These are phyloP conservation scores for Xylaria sp. DNA, from an alignment of 2,329 filamentous ascomycete genomes.

Conservation along the genomic window DNA sequence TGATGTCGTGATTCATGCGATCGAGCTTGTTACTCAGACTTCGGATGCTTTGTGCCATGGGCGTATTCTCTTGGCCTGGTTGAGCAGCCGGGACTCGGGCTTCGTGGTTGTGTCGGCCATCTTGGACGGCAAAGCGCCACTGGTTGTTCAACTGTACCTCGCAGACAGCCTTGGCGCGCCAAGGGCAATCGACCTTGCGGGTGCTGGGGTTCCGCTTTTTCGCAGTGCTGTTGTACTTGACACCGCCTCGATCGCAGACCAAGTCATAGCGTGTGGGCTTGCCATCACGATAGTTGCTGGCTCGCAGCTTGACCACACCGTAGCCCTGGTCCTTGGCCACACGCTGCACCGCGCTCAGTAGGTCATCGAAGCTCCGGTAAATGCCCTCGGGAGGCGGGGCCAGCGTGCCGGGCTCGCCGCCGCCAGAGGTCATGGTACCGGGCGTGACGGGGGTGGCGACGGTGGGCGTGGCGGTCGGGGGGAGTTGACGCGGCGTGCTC, in stretches of 20 bases:
- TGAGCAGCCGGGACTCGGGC: constrained; percentile 64
- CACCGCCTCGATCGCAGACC: constrained; percentile 70
- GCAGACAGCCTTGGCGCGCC: constrained; percentile 71
- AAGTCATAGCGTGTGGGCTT: constrained; percentile 71
- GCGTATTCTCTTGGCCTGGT: constrained; percentile 67
- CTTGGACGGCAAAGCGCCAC: constrained; percentile 72
- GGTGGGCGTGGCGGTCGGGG: constrained; percentile 35
- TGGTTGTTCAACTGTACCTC: constrained; percentile 71
- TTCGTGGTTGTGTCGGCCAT: constrained; percentile 70
- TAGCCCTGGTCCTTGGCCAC: constrained; percentile 71
- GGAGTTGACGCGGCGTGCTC: constrained; percentile 46
- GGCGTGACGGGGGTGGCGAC: constrained; percentile 42
- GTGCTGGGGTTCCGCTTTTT: constrained; percentile 73
- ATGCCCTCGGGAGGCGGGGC: constrained; percentile 69
- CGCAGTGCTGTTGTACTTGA: constrained; percentile 72
- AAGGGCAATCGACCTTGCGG: constrained; percentile 71
- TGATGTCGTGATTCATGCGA: constrained; percentile 66
- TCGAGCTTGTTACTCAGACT: constrained; percentile 70
- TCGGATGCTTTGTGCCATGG: constrained; percentile 66
- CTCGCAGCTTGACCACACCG: constrained; percentile 70
- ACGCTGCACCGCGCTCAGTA: constrained; percentile 66
- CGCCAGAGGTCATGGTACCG: constrained; percentile 40
- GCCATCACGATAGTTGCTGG: constrained; percentile 71
- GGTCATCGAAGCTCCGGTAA: constrained; percentile 68
- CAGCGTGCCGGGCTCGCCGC: constrained; percentile 50